These are phyloP conservation scores for Globisporangium irregulare DNA, from an alignment of 352 stramenopile genomes.

Conservation along the genomic window DNA sequence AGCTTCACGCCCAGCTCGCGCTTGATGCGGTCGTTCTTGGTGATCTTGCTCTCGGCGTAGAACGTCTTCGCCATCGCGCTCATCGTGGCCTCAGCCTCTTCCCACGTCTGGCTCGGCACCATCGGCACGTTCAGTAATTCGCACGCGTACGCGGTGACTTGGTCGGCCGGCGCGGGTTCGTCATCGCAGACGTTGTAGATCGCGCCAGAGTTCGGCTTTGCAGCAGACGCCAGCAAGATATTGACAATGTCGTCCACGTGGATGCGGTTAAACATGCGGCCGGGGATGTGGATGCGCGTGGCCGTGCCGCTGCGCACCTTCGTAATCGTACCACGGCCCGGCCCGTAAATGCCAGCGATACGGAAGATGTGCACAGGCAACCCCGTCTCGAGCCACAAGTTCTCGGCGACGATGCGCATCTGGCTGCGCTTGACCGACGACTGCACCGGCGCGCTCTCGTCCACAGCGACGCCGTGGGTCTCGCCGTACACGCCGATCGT, in stretches of 20 bases:
- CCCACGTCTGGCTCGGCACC: constrained; percentile 57
- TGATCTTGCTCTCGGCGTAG: constrained; percentile 82
- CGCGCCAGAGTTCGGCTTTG: constrained; percentile 46
- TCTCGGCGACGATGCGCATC: constrained; percentile 76
- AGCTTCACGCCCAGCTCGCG: constrained; percentile 70
- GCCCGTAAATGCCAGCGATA: constrained; percentile 91
- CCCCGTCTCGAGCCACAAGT: constrained; percentile 61
- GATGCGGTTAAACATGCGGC: constrained; percentile 84
- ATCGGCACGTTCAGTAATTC: constrained; percentile 59
- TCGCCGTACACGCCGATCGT: constrained; percentile 94
- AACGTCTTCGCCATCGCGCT: constrained; percentile 86
- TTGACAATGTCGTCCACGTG: constrained; percentile 90
- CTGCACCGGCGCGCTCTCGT: constrained; percentile 76
- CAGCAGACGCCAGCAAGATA: constrained; percentile 71
- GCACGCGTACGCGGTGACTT: constrained; percentile 77
- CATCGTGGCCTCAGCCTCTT: constrained; percentile 73
- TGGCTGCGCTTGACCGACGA: constrained; percentile 65
- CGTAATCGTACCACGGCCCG: constrained; percentile 73
- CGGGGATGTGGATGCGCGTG: constrained; percentile 69
- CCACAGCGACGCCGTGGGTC: constrained; percentile 75
- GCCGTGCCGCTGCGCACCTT: constrained; percentile 70
- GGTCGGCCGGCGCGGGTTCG: constrained; percentile 74
- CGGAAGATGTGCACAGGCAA: constrained; percentile 87
- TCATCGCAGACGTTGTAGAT: constrained; percentile 92
- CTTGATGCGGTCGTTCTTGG: constrained; percentile 73